A percentile compares a stretch with the other conserved stretches of the same genome.
Conservation (phyloP, 441 rosid genomes). For the Cnidoscolus chayamansa region DNA sequence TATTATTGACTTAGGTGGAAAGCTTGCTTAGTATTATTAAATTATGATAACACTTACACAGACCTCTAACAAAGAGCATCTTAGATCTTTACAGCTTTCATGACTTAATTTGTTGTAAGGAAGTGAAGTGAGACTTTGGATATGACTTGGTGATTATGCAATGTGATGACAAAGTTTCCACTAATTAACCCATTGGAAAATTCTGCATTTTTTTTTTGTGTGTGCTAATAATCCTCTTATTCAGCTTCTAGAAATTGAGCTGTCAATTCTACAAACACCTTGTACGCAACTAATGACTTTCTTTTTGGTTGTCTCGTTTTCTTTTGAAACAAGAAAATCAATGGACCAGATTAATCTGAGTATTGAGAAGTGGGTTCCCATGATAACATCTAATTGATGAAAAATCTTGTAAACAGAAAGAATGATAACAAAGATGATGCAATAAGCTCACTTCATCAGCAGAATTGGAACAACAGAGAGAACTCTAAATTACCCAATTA, state of each 20-base stretch:
- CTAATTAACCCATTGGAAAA: neutral
- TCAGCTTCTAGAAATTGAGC: slow-evolving; percentile 18
- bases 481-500: too few species aligned
- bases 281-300: slow-evolving; percentile 20
- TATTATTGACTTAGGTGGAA: slow-evolving; percentile 6
- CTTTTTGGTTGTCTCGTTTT: neutral
- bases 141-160: neutral
- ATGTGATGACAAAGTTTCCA: slow-evolving; percentile 1
- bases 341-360: neutral
- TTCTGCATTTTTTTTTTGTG: neutral
- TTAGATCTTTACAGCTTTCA: neutral
- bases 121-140: slow-evolving; percentile 6
- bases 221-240: slow-evolving; percentile 1
- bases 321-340: neutral
- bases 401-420: too few species aligned
- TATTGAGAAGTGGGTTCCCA: slow-evolving; percentile 2
- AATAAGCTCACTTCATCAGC: too few species aligned
- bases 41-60: neutral
- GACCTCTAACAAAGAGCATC: neutral
- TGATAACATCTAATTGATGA: neutral
- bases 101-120: neutral
- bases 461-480: too few species aligned
- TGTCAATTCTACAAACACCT: neutral
- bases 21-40: neutral
- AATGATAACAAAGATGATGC: too few species aligned